phyloP scores from a whole-genome alignment of 1,284 basidiomycete genomes.

The Malassezia globosa region DNA sequence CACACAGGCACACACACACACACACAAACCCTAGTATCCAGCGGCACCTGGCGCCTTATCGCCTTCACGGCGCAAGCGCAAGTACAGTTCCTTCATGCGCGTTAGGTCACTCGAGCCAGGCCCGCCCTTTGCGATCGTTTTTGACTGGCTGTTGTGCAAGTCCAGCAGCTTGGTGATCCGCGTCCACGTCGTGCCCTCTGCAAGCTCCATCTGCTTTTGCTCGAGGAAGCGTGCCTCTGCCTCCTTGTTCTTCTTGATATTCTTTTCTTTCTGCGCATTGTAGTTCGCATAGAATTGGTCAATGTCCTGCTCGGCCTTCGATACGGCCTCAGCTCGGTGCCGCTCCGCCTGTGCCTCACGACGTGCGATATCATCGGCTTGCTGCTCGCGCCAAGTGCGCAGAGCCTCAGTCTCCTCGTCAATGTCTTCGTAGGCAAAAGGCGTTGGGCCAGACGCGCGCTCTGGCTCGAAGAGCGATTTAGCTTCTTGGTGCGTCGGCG shows the following conservation, averaged over 20 bases:
- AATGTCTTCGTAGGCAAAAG: constrained; percentile 19
- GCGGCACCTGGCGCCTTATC: constrained; percentile 41
- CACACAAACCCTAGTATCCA: constrained; percentile 26
- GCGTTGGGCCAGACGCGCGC: background rate
- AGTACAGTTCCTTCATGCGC: constrained; percentile 62
- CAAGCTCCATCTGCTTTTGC: constrained; percentile 63
- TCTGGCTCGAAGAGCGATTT: background rate
- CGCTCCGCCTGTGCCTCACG: constrained; percentile 66
- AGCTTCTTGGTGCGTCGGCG: background rate
- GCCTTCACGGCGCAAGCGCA: constrained; percentile 37
- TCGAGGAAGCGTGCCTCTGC: constrained; percentile 71
- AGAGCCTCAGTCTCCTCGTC: constrained; percentile 37
- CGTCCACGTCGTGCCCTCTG: constrained; percentile 88
- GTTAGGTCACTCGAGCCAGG: constrained; percentile 77
- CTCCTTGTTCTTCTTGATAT: constrained; percentile 90
- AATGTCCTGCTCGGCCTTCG: constrained; percentile 79
- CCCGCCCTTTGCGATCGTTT: constrained; percentile 77
- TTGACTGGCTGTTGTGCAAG: constrained; percentile 85
- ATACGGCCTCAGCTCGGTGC: constrained; percentile 72
- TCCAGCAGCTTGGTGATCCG: constrained; percentile 78
- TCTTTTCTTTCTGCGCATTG: constrained; percentile 77
- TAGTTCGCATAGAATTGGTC: constrained; percentile 95
- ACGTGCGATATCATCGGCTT: constrained; percentile 71
- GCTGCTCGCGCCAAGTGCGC: constrained; percentile 68
- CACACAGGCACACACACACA: background rate